Evolutionary conservation across 257 asterid species (phyloP), one percentile per base, ranked within the genome.

Genomic region (Ophiorrhiza pumila): DNA sequence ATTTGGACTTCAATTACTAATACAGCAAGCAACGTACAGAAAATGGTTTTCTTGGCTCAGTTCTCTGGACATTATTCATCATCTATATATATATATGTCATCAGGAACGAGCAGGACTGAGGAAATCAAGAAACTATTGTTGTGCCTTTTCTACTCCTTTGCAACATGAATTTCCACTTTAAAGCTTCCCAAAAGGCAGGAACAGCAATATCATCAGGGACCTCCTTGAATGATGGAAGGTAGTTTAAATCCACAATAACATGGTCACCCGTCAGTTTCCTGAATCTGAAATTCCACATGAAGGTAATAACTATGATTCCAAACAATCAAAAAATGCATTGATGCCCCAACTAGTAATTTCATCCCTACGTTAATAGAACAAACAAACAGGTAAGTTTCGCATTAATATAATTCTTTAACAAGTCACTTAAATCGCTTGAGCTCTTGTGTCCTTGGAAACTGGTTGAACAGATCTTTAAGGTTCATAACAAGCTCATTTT

Each of bases 171-270:
- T 84, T 81, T 89, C 71, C 84, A 91, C 87, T 88, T 91, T 42
- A 93, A 74, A 73, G 97, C 96, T 63, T 91, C 92, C 97, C 97
- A 91, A 65, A 89, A 89, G 65, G 96, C 91, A 61, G 94, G 97
- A 66, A 93, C 72, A 18, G 98, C 98, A 71, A 85, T 84, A 69
- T 89, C 92, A 75, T 91, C 90, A 0, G 98, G 91, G 46, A 93
- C 87, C 85, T 93, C 98, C 81, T 91, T 93, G 85, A 93, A 89
- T 7, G 98, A 93, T 64, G 98, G 98, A 65, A 93, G 91, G 77
- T 91, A 91, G 82, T 93, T 93, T 78, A 93, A 87, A 78, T 91
- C 98, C 73, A 93, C 97, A 61, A 91, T 89, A 71, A 93, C 97
- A 81, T 93, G 98, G 80, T 91, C 98, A 23, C 97, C 96, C 0